A percentile compares a stretch with the other conserved stretches of the same genome.
Evolutionary conservation across 306 rosid genomes (phyloP).

Genomic region (Quercus alba): DNA sequence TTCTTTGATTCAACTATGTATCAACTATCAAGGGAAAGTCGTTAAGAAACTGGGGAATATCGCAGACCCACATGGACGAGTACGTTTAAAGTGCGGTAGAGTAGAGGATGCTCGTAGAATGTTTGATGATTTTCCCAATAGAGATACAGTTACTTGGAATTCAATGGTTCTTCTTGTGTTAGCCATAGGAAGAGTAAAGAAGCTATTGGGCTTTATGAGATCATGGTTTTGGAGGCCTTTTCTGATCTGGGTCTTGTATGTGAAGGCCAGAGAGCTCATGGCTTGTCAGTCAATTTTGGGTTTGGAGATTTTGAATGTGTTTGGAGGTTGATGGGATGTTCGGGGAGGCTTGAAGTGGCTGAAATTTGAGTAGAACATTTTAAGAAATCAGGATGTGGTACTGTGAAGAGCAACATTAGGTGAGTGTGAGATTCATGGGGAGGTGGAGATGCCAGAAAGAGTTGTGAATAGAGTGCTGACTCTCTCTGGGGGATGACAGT

Average conservation of each 20-base stretch:
- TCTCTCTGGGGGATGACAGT: slow-evolving; percentile 56
- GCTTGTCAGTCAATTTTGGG: slow-evolving; percentile 64
- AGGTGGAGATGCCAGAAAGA: slow-evolving; percentile 63
- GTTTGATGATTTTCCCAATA: slow-evolving; percentile 55
- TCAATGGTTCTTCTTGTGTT: slow-evolving; percentile 46
- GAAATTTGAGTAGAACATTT: slow-evolving; percentile 46
- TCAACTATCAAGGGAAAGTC: slow-evolving; percentile 26
- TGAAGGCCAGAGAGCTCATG: slow-evolving; percentile 52
- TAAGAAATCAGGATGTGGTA: slow-evolving; percentile 53
- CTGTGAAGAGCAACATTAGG: slow-evolving; percentile 65
- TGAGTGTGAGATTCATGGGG: slow-evolving; percentile 56
- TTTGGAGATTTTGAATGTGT: slow-evolving; percentile 48
- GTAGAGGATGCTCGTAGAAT: slow-evolving; percentile 47
- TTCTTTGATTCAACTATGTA: slow-evolving; percentile 41
- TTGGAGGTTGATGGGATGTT: slow-evolving; percentile 35
- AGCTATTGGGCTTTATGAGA: slow-evolving; percentile 40
- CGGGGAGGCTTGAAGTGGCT: slow-evolving; percentile 64
- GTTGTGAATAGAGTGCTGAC: slow-evolving; percentile 37
- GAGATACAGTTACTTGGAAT: slow-evolving; percentile 55
- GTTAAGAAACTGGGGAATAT: slow-evolving; percentile 22
- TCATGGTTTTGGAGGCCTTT: slow-evolving; percentile 57
- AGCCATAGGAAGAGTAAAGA: slow-evolving; percentile 37
- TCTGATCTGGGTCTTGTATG: slow-evolving; percentile 35
- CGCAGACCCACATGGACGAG: slow-evolving; percentile 44
- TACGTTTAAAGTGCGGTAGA: slow-evolving; percentile 43